phyloP scores from a whole-genome alignment of 306 rosid species.

The Betula pendula region DNA sequence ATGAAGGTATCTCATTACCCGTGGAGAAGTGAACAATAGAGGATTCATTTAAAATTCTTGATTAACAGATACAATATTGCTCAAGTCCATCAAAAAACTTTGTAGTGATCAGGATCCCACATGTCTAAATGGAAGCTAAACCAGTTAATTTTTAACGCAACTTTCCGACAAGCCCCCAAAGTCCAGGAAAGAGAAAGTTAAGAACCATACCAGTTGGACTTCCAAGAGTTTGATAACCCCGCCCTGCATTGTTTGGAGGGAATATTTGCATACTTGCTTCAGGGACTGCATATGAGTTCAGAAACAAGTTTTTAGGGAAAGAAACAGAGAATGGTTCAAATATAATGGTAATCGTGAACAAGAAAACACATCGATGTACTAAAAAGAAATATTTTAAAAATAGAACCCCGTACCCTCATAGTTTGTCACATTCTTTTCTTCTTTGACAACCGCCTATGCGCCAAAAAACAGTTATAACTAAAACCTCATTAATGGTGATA shows the following conservation, averaged over 20 bases:
- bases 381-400: background rate
- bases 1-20: background rate
- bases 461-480: slow-evolving; percentile 1
- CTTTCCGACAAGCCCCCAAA: background rate
- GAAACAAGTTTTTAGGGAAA: slow-evolving; percentile 9
- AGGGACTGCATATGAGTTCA: slow-evolving; percentile 46
- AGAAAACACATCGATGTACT: background rate
- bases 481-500: slow-evolving; percentile 1
- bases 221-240: slow-evolving; percentile 73
- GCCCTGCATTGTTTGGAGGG: slow-evolving; percentile 71
- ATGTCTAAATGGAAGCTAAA: background rate
- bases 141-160: background rate
- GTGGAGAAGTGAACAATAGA: background rate
- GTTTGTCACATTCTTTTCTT: slow-evolving; percentile 44
- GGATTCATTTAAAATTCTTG: background rate
- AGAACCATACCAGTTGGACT: slow-evolving; percentile 54
- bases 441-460: slow-evolving; percentile 64
- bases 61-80: background rate
- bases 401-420: slow-evolving; percentile 60
- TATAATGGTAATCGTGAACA: background rate
- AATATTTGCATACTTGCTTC: slow-evolving; percentile 78
- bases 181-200: background rate
- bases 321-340: background rate
- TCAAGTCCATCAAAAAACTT: background rate
- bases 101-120: background rate